Evolutionary conservation across 257 asterid species (phyloP).

Genomic region (Gentiana dahurica): DNA sequence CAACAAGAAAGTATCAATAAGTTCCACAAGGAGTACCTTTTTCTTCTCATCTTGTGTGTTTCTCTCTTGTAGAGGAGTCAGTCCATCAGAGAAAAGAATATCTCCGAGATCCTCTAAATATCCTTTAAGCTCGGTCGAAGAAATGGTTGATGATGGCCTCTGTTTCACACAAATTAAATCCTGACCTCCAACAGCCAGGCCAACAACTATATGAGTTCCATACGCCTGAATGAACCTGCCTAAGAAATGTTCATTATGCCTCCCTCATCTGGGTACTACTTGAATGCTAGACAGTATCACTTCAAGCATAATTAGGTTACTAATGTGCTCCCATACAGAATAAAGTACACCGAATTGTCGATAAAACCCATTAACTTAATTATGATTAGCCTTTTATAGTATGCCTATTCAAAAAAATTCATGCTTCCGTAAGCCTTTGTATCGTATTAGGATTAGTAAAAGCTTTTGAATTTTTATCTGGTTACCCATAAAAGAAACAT

Average conservation of each 20-base stretch:
- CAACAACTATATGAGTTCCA: constrained; percentile 92
- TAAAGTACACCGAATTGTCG: neutral
- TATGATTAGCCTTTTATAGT: no score
- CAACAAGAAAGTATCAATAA: neutral
- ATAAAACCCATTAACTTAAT: neutral
- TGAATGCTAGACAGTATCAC: constrained; percentile 1
- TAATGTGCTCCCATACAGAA: neutral
- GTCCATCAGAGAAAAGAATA: constrained; percentile 74
- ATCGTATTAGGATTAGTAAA: no score
- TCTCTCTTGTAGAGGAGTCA: constrained; percentile 64
- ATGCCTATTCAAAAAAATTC: no score
- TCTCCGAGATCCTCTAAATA: constrained; percentile 95
- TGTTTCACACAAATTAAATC: constrained; percentile 93
- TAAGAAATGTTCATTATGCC: constrained; percentile 15
- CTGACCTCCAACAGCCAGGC: constrained; percentile 98
- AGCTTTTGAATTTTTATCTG: no score
- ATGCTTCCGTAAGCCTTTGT: no score
- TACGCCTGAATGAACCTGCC: constrained; percentile 84
- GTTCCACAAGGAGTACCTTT: constrained; percentile 30
- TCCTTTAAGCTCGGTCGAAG: constrained; percentile 89
- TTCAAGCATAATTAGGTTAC: constrained; percentile 1
- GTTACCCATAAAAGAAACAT: no score
- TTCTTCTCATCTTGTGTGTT: constrained; percentile 43
- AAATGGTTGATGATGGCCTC: constrained; percentile 66
- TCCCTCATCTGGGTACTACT: no score